Conservation (phyloP, 495 filamentous ascomycete species). For the Cudoniella acicularis region DNA sequence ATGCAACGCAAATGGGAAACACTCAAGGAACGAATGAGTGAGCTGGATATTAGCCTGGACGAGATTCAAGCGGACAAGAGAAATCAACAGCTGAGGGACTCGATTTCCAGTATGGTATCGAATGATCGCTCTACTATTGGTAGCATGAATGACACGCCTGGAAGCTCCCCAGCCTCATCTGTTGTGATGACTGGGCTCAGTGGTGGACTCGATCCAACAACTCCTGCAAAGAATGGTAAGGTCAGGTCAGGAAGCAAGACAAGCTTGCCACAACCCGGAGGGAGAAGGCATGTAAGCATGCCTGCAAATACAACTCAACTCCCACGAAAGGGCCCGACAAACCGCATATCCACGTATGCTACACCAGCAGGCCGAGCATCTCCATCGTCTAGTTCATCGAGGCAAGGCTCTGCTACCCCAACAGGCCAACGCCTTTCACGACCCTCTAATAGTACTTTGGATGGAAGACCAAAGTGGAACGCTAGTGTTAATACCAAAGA, state of each 20-base stretch:
- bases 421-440: slow-evolving; percentile 47
- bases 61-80: slow-evolving; percentile 62
- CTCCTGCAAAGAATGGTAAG: slow-evolving; percentile 39
- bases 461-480: slow-evolving; percentile 79
- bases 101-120: slow-evolving; percentile 86
- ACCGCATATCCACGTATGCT: slow-evolving; percentile 31
- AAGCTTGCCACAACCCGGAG: slow-evolving; percentile 37
- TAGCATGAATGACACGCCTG: slow-evolving; percentile 74
- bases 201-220: slow-evolving; percentile 42
- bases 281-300: slow-evolving; percentile 12
- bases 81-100: slow-evolving; percentile 80
- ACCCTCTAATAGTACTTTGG: slow-evolving; percentile 32
- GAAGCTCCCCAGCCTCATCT: slow-evolving; percentile 88
- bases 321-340: slow-evolving; percentile 24
- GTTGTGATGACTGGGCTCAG: slow-evolving; percentile 60
- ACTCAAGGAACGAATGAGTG: slow-evolving; percentile 68
- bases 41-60: slow-evolving; percentile 69
- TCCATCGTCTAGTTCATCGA: slow-evolving; percentile 37
- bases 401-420: slow-evolving; percentile 52
- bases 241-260: slow-evolving; percentile 33
- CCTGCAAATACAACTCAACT: slow-evolving; percentile 9
- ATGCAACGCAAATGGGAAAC: slow-evolving; percentile 75
- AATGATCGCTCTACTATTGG: slow-evolving; percentile 74
- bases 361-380: slow-evolving; percentile 37
- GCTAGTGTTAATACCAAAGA: slow-evolving; percentile 65